phyloP scores from a whole-genome alignment of 192 early-diverging fungal species.

The Entomortierella parvispora region DNA sequence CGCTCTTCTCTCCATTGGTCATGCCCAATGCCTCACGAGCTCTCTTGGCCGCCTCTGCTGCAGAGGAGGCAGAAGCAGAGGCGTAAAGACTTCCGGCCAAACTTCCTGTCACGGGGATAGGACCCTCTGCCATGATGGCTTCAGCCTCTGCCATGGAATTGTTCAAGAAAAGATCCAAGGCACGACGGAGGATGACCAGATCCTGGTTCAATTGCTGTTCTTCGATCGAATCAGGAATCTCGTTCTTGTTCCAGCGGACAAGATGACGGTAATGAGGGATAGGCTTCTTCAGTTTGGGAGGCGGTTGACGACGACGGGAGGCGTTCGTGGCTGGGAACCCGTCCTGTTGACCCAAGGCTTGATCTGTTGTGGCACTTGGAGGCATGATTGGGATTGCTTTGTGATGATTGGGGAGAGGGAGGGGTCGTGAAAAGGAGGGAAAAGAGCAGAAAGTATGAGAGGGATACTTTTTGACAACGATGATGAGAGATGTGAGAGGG shows the following conservation, averaged over 20 bases:
- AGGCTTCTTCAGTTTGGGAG: slow-evolving; percentile 51
- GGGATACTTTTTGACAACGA: too few relatives aligned
- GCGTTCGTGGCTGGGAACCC: slow-evolving; percentile 39
- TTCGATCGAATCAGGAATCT: slow-evolving; percentile 24
- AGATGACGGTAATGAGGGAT: slow-evolving; percentile 50
- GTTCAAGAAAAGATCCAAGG: slow-evolving; percentile 82
- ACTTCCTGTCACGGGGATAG: slow-evolving; percentile 12
- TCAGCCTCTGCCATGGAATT: slow-evolving; percentile 79
- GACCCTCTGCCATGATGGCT: slow-evolving; percentile 55
- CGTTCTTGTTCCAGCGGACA: slow-evolving; percentile 48
- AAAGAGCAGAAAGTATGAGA: not conserved
- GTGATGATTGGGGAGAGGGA: not conserved
- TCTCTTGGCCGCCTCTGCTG: slow-evolving; percentile 11
- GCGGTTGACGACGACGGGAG: slow-evolving; percentile 46
- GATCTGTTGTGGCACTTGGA: slow-evolving; percentile 28
- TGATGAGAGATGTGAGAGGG: too few relatives aligned
- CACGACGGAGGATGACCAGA: slow-evolving; percentile 63
- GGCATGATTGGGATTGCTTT: slow-evolving; percentile 15
- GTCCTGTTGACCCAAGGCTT: not conserved
- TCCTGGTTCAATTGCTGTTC: slow-evolving; percentile 66
- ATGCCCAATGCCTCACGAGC: slow-evolving; percentile 9
- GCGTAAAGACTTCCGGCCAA: not conserved
- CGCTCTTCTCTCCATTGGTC: too few relatives aligned
- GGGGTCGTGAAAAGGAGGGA: not conserved
- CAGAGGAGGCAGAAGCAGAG: not conserved